Evolutionary conservation across 208 protist genomes (phyloP), one percentile per base, ranked within the genome.

Genomic region (Lotmaria passim): DNA sequence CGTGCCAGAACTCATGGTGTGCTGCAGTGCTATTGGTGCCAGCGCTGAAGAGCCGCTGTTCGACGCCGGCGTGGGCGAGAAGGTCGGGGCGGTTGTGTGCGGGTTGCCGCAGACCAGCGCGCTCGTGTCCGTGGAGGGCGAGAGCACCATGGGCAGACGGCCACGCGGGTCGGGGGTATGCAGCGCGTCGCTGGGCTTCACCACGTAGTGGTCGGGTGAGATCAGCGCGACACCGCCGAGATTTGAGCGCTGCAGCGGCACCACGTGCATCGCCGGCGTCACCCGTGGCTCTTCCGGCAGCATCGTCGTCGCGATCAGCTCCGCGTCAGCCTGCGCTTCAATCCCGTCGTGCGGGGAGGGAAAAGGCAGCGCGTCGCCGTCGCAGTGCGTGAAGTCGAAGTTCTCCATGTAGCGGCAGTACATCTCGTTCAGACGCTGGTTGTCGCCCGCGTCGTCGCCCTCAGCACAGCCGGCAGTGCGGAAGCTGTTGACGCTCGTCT

Each of bases 281-380:
- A 52, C 30, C 17, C 56, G 57, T 48, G 39, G 19, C 63, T 70
- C 71, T 21, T 70, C 57, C 2, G 67, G 46, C n/a, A 68, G 3
- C 28, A 68, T 48, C 28, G 31, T 73, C 26, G 65, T 19, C 11
- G 58, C 58, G 14, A 77, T 53, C 30, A 69, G 44, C 11, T 77
- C 72, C 6, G 69, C 68, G 36, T 81, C 76, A 19, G 47, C 65
- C 70, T 81, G 76, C 19, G 44, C 71, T 21, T 56, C 58, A 5
- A 75, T 68, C 33, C 79, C 79, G 38, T 85, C 75, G 59, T 85
- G 79, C 17, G 79, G 79, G 21, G 79, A 81, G 4, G 79, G 71
- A 12, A 77, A 77, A 12, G 71, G 71, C 21, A 66, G 15, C 31
- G 38, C 55, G 26, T 64, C 63, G 15, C 38, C 57, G 57, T 61